A percentile compares a stretch with the other conserved stretches of the same genome.
phyloP scores from a whole-genome alignment of 2,329 filamentous ascomycete genomes.

The Onygenales sp. region DNA sequence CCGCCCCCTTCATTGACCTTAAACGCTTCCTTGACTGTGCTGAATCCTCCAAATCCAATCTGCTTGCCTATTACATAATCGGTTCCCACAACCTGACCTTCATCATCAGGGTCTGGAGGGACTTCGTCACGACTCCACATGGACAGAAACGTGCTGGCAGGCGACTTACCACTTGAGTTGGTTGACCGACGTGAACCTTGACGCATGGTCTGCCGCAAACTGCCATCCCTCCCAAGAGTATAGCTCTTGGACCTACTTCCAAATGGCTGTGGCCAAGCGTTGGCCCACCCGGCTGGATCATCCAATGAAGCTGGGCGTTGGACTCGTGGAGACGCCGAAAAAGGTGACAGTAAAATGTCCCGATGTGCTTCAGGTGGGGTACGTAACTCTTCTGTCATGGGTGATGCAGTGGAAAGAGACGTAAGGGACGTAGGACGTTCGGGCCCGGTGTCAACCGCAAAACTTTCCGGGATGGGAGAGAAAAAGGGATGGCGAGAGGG shows the following conservation, averaged over 20 bases:
- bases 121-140: slow-evolving; percentile 38
- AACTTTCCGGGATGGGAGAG: slow-evolving; percentile 6
- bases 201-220: slow-evolving; percentile 25
- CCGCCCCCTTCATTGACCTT: slow-evolving; percentile 49
- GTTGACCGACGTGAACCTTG: slow-evolving; percentile 40
- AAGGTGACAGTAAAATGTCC: slow-evolving; percentile 28
- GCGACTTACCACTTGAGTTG: slow-evolving; percentile 44
- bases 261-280: slow-evolving; percentile 15
- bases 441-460: slow-evolving; percentile 17
- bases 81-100: slow-evolving; percentile 57
- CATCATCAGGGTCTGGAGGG: slow-evolving; percentile 50
- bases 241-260: slow-evolving; percentile 28
- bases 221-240: slow-evolving; percentile 23
- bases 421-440: slow-evolving; percentile 35
- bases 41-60: slow-evolving; percentile 58
- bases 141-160: slow-evolving; percentile 50
- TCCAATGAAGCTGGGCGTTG: slow-evolving; percentile 30
- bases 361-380: slow-evolving; percentile 31
- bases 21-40: slow-evolving; percentile 56
- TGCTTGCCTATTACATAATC: slow-evolving; percentile 60
- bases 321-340: slow-evolving; percentile 28
- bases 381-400: slow-evolving; percentile 29
- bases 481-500: neutral
- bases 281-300: slow-evolving; percentile 32
- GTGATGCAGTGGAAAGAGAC: slow-evolving; percentile 35